phyloP scores from a whole-genome alignment of 768 basidiomycete genomes.

The Gelatoporia subvermispora region DNA sequence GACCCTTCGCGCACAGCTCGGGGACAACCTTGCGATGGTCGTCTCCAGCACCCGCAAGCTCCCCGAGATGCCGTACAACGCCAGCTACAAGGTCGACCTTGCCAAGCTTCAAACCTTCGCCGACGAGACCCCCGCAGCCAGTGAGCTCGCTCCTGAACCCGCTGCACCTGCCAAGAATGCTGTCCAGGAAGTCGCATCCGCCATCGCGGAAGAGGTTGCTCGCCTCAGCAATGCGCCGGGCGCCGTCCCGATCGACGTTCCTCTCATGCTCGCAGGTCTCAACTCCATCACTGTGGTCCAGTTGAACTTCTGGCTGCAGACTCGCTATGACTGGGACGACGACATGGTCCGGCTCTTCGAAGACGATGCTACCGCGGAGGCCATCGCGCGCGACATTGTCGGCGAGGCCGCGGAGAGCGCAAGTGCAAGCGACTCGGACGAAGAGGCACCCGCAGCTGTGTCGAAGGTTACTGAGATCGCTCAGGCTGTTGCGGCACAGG shows the following conservation, averaged over 20 bases:
- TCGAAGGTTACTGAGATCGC: conserved; percentile 19
- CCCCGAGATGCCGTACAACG: conserved; percentile 26
- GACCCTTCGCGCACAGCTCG: conserved; percentile 12
- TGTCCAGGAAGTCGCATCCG: conserved; percentile 22
- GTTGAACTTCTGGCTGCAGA: conserved; percentile 30
- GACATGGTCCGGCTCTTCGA: conserved; percentile 26
- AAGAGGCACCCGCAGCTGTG: neutral
- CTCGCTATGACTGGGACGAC: conserved; percentile 24
- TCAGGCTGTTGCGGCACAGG: conserved; percentile 29
- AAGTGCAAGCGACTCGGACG: neutral
- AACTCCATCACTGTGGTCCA: conserved; percentile 26
- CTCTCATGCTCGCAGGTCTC: conserved; percentile 29
- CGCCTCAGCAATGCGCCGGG: conserved; percentile 24
- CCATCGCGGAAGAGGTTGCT: conserved; percentile 29
- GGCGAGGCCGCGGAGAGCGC: conserved; percentile 9
- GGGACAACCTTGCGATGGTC: conserved; percentile 18
- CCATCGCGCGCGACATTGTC: conserved; percentile 25
- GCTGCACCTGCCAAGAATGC: conserved; percentile 6
- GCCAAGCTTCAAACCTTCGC: conserved; percentile 23
- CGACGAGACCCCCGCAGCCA: conserved; percentile 10
- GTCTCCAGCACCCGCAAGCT: conserved; percentile 22
- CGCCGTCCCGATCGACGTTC: conserved; percentile 23
- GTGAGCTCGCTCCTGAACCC: conserved; percentile 10
- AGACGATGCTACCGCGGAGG: conserved; percentile 23
- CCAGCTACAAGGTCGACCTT: conserved; percentile 27